Conservation (phyloP, 78 protist genomes). For the Protostelium mycophagum region DNA sequence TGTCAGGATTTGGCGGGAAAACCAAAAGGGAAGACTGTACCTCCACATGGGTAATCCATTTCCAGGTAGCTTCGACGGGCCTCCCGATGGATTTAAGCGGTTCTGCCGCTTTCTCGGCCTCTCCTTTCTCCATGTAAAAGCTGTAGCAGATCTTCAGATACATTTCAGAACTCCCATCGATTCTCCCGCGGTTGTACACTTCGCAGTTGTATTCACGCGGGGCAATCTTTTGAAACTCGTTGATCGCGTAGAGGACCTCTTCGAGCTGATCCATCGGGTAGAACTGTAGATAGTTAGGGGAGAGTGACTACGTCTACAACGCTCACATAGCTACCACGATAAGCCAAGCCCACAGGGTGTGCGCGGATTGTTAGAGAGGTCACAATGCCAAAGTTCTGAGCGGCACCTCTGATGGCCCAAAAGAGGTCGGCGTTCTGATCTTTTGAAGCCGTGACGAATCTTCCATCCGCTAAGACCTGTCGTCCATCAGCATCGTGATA, state of each 20-base stretch:
- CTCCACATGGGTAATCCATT: not conserved
- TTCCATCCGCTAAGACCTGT: slow-evolving; percentile 7
- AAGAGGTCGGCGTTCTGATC: slow-evolving; percentile 3
- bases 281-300: not conserved
- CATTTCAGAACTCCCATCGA: not conserved
- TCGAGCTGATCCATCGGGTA: not conserved
- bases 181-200: not conserved
- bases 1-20: no score
- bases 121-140: not conserved
- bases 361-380: not conserved
- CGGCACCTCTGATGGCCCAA: slow-evolving; percentile 38
- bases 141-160: not conserved
- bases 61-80: not conserved
- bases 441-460: not conserved
- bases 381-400: slow-evolving; percentile 27
- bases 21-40: not conserved
- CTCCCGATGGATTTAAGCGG: not conserved
- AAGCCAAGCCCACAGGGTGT: not conserved
- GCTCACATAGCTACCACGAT: not conserved
- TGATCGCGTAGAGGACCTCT: not conserved
- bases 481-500: not conserved
- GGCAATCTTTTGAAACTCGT: not conserved
- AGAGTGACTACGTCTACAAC: not conserved
- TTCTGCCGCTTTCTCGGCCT: not conserved
- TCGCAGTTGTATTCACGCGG: not conserved